Conservation (phyloP, 352 stramenopile genomes). For the Pythium apleroticum region DNA sequence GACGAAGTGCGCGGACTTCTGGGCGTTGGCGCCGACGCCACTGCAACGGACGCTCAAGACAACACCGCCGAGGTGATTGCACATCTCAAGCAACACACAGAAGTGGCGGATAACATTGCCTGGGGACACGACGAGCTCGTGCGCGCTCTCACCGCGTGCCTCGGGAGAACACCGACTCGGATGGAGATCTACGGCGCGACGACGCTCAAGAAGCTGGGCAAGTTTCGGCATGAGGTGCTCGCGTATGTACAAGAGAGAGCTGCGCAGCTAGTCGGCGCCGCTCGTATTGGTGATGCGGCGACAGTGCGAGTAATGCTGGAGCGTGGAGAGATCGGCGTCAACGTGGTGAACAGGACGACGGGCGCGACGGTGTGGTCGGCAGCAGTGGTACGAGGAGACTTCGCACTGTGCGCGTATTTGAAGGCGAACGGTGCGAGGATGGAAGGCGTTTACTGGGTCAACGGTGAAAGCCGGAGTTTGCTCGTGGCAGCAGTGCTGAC, state of each 20-base stretch:
- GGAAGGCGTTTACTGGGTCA: not conserved
- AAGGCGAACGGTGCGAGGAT: not conserved
- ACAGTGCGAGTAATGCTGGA: not conserved
- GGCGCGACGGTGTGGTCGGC: not conserved
- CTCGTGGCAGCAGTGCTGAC: not conserved
- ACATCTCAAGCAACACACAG: not conserved
- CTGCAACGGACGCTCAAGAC: not conserved
- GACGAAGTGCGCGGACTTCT: not conserved
- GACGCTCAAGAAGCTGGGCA: not conserved
- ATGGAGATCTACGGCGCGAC: slow-evolving; percentile 2
- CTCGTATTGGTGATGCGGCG: not conserved
- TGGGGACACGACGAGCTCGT: not conserved
- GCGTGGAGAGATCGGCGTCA: not conserved
- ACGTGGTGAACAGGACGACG: not conserved
- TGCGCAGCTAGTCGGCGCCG: not conserved
- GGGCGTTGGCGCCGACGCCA: not conserved
- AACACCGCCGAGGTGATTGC: not conserved
- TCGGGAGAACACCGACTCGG: not conserved
- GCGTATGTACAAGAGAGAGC: not conserved
- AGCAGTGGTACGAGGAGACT: not conserved
- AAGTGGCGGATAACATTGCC: not conserved
- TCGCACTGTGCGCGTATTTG: not conserved
- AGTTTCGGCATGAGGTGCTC: not conserved
- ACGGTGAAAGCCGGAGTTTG: not conserved
- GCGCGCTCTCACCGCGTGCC: not conserved